A percentile compares a stretch with the other conserved stretches of the same genome.
These are phyloP conservation scores for Eremothecium gossypii DNA, from an alignment of 1,139 yeast genomes.

Conservation along the genomic window DNA sequence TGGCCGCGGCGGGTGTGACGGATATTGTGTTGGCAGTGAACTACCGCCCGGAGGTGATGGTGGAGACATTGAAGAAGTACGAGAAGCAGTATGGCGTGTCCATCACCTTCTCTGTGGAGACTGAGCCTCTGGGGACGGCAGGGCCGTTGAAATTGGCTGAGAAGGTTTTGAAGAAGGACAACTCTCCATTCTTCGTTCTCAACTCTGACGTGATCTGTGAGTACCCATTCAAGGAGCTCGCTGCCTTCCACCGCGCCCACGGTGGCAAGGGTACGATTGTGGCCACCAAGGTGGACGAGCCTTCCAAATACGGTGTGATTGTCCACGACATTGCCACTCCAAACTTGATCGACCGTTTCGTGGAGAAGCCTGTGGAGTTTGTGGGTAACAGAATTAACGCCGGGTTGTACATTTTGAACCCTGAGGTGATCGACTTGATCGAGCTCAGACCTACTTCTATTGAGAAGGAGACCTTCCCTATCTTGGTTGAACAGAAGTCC, in stretches of 20 bases:
- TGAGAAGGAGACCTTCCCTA: conserved; percentile 99
- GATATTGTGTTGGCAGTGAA: conserved; percentile 98
- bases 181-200: conserved; percentile 92
- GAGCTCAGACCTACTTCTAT: conserved; percentile 98
- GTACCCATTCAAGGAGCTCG: conserved; percentile 91
- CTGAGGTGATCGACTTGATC: conserved; percentile 90
- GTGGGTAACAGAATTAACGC: conserved; percentile 98
- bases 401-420: conserved; percentile 94
- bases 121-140: conserved; percentile 98
- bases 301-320: conserved; percentile 98
- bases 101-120: conserved; percentile 96
- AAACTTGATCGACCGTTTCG: conserved; percentile 94
- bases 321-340: conserved; percentile 92
- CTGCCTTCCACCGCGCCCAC: conserved; percentile 86
- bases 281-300: conserved; percentile 99
- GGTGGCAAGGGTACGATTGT: conserved; percentile 98
- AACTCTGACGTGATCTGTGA: conserved; percentile 99
- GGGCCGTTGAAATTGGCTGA: conserved; percentile 98
- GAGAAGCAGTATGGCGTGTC: conserved; percentile 90
- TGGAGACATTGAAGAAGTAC: conserved; percentile 84
- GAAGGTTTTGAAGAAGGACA: conserved; percentile 84
- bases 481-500: conserved; percentile 77
- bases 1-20: conserved; percentile 97
- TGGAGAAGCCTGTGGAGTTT: conserved; percentile 98
- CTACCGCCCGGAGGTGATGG: conserved; percentile 99